Conservation (phyloP, 2,329 filamentous ascomycete genomes). For the Reticulascus tulasneorum region DNA sequence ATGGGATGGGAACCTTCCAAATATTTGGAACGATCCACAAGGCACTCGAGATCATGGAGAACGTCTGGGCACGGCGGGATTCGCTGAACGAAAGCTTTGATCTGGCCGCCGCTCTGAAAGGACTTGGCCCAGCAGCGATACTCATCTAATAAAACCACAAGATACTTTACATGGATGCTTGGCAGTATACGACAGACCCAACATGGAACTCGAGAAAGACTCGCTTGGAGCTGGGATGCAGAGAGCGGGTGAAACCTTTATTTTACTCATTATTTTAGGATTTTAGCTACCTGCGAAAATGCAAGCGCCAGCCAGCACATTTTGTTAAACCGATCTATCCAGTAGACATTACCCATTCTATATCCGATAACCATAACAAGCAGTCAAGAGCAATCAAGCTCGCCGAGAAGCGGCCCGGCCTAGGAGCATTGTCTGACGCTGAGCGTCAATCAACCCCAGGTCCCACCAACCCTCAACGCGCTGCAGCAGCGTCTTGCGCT, state of each 20-base stretch:
- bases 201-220: too few relatives aligned
- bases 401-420: slow-evolving; percentile 5
- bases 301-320: neutral
- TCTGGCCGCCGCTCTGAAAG: slow-evolving; percentile 36
- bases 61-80: slow-evolving; percentile 37
- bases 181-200: neutral
- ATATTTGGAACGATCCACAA: slow-evolving; percentile 42
- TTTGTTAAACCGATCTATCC: slow-evolving; percentile 6
- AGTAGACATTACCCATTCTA: slow-evolving; percentile 12
- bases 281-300: neutral
- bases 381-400: neutral
- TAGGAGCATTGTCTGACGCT: slow-evolving; percentile 35
- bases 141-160: slow-evolving; percentile 27
- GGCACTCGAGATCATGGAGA: slow-evolving; percentile 40
- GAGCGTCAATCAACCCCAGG: slow-evolving; percentile 43
- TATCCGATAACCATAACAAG: neutral
- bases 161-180: neutral
- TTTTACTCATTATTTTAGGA: slow-evolving; percentile 1
- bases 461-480: slow-evolving; percentile 54
- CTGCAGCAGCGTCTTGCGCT: slow-evolving; percentile 43
- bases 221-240: too few relatives aligned
- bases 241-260: too few relatives aligned
- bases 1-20: slow-evolving; percentile 35
- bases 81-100: slow-evolving; percentile 41
- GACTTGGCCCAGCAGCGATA: slow-evolving; percentile 34